Conservation (phyloP, 2,329 filamentous ascomycete species). For the Leptosphaerulina australis region DNA sequence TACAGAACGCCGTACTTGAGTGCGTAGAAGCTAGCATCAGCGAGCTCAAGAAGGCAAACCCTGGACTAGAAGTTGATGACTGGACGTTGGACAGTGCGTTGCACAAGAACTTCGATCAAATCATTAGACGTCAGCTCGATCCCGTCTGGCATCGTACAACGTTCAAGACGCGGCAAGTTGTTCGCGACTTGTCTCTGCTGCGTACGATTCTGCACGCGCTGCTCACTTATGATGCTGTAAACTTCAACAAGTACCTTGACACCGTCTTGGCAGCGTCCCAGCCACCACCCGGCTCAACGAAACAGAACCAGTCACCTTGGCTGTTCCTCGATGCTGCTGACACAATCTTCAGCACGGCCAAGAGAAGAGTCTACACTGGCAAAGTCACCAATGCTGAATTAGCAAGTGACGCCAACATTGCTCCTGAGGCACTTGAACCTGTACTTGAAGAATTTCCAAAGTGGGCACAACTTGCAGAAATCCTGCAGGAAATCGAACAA, state of each 20-base stretch:
- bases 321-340: constrained; percentile 94
- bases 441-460: constrained; percentile 95
- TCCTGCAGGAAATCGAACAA: constrained; percentile 90
- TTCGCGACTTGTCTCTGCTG: constrained; percentile 83
- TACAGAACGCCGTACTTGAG: constrained; percentile 92
- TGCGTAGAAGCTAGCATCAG: constrained; percentile 95
- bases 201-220: constrained; percentile 80
- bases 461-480: constrained; percentile 86
- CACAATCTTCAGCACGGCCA: constrained; percentile 90
- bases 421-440: constrained; percentile 70
- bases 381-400: constrained; percentile 65
- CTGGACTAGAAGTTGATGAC: constrained; percentile 91
- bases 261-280: constrained; percentile 91
- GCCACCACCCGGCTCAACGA: constrained; percentile 83
- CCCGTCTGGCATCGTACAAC: constrained; percentile 97
- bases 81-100: constrained; percentile 95
- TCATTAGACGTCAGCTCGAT: constrained; percentile 86
- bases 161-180: constrained; percentile 93
- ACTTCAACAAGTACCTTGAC: constrained; percentile 90
- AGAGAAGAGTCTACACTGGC: constrained; percentile 81
- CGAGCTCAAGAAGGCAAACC: constrained; percentile 89
- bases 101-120: constrained; percentile 88
- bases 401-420: constrained; percentile 53
- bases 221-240: constrained; percentile 85
- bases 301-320: constrained; percentile 92